Percentiles rank a stretch among this genome's conserved stretches.
Evolutionary conservation across 106 monocot species (phyloP).

Genomic region (Dendrobium huoshanense): DNA sequence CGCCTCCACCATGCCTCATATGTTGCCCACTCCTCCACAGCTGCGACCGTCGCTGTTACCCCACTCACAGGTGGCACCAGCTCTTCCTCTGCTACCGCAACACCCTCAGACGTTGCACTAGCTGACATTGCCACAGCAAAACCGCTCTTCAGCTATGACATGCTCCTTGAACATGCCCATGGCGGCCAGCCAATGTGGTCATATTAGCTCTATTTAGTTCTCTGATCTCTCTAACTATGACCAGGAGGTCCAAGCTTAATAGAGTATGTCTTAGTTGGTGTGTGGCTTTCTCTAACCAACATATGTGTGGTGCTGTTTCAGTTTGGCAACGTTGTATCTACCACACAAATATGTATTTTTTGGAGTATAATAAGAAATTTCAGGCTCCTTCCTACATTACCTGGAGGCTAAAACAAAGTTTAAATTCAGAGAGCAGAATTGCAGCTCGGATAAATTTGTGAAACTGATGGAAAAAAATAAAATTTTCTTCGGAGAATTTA

Average conservation of each 20-base stretch:
- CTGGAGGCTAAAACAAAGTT: background rate
- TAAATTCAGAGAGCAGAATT: too few species aligned
- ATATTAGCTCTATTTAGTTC: constrained; percentile 6
- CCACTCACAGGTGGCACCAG: background rate
- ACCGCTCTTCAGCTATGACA: constrained; percentile 10
- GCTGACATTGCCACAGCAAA: background rate
- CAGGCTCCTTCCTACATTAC: background rate
- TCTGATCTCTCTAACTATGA: background rate
- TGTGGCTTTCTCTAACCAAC: background rate
- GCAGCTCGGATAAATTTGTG: too few species aligned
- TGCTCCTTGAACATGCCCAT: constrained; percentile 12
- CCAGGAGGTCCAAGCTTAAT: background rate
- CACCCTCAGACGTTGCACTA: background rate
- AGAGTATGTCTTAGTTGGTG: background rate
- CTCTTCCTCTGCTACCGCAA: background rate
- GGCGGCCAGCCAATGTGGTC: constrained; percentile 22
- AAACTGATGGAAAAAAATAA: too few species aligned
- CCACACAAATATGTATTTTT: background rate
- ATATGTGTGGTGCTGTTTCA: background rate
- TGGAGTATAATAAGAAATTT: background rate
- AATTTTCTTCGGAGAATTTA: too few species aligned
- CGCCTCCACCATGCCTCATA: constrained; percentile 23
- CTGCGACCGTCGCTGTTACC: constrained; percentile 1
- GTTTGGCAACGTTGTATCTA: too few species aligned
- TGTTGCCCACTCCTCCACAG: constrained; percentile 18